A percentile compares a stretch with the other conserved stretches of the same genome.
These are phyloP conservation scores for Amanita brunnescens DNA, from an alignment of 768 basidiomycete genomes.

Conservation along the genomic window DNA sequence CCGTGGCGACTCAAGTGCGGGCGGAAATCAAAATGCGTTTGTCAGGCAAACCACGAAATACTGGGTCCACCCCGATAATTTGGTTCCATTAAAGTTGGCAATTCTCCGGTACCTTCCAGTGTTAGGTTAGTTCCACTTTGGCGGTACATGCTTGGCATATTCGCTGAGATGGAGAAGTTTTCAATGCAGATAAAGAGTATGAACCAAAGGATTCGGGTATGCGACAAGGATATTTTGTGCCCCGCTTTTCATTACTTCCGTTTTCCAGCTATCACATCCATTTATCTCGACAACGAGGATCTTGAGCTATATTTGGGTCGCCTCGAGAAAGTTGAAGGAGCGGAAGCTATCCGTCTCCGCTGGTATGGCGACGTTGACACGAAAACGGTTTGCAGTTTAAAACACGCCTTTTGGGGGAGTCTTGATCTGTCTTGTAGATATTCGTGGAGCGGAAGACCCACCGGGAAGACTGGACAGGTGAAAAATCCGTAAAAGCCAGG, in stretches of 20 bases:
- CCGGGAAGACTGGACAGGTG: slow-evolving; percentile 98
- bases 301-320: slow-evolving; percentile 94
- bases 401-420: background rate
- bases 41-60: slow-evolving; percentile 99
- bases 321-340: slow-evolving; percentile 97
- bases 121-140: slow-evolving; percentile 47
- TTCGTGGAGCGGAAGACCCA: slow-evolving; percentile 89
- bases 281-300: slow-evolving; percentile 95
- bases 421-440: slow-evolving; percentile 36
- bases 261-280: slow-evolving; percentile 34
- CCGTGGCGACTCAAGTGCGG: slow-evolving; percentile 88
- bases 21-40: slow-evolving; percentile 93
- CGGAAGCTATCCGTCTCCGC: slow-evolving; percentile 90
- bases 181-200: slow-evolving; percentile 90
- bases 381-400: slow-evolving; percentile 50
- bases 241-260: background rate
- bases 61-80: slow-evolving; percentile 97
- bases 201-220: slow-evolving; percentile 74
- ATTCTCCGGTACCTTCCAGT: slow-evolving; percentile 92
- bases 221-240: slow-evolving; percentile 8
- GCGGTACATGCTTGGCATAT: background rate
- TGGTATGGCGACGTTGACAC: slow-evolving; percentile 92
- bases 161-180: slow-evolving; percentile 42
- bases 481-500: slow-evolving; percentile 96
- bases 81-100: slow-evolving; percentile 87